These are phyloP conservation scores for Ambispora gerdemannii DNA, from an alignment of 192 early-diverging fungal genomes.

Conservation along the genomic window DNA sequence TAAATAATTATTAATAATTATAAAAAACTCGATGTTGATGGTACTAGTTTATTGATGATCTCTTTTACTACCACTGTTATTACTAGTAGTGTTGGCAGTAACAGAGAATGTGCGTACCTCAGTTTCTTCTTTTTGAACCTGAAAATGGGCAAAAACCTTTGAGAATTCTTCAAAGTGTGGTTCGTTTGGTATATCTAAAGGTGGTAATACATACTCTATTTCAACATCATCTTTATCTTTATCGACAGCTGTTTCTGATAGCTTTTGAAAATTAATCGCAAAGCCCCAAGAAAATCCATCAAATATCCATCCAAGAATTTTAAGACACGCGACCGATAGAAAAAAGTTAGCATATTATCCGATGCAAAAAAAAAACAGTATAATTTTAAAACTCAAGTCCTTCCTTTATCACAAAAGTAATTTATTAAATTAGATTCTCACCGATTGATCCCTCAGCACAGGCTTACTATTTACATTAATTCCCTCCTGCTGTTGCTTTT, in stretches of 20 bases:
- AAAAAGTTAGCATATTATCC: background rate
- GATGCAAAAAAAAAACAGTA: background rate
- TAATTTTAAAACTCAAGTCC: background rate
- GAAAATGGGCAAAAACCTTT: slow-evolving; percentile 46
- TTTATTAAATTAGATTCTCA: background rate
- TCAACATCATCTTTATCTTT: slow-evolving; percentile 22
- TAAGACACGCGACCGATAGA: background rate
- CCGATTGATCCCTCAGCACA: background rate
- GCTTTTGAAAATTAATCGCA: too few relatives aligned
- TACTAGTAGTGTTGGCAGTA: too few relatives aligned
- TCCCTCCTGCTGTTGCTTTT: background rate
- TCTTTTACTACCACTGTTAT: too few relatives aligned
- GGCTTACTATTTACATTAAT: background rate
- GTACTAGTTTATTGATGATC: too few relatives aligned
- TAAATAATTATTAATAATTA: too few relatives aligned
- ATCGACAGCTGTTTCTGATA: background rate
- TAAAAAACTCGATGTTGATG: too few relatives aligned
- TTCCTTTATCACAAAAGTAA: background rate
- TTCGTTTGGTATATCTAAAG: slow-evolving; percentile 31
- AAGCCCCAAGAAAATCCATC: too few relatives aligned
- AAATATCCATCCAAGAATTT: too few relatives aligned
- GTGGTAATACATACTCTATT: slow-evolving; percentile 33
- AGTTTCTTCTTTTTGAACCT: slow-evolving; percentile 32
- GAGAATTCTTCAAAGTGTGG: slow-evolving; percentile 45
- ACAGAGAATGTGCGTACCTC: too few relatives aligned